phyloP scores from a whole-genome alignment of 2,329 filamentous ascomycete species.

The Penicillium expansum region DNA sequence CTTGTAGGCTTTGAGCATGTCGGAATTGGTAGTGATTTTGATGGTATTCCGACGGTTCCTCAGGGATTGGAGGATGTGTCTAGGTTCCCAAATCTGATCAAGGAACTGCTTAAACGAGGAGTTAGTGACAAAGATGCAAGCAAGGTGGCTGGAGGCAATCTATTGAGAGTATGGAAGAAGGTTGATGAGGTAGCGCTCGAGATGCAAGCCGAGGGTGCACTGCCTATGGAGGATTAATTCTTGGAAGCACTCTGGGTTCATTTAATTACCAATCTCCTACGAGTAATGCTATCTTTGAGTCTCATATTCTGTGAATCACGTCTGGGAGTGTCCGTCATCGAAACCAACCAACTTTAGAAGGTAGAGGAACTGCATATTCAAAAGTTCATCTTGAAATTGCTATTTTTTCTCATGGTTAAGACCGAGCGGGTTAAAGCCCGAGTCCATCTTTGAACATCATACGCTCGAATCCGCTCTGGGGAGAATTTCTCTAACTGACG shows the following conservation, averaged over 20 bases:
- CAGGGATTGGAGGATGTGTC: conserved; percentile 78
- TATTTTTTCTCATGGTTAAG: background rate
- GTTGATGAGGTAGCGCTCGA: conserved; percentile 68
- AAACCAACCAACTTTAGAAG: background rate
- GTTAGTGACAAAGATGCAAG: conserved; percentile 70
- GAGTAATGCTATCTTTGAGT: background rate
- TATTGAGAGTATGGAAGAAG: conserved; percentile 79
- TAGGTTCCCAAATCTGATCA: conserved; percentile 75
- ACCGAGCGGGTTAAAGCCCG: too few relatives aligned
- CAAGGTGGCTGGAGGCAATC: conserved; percentile 75
- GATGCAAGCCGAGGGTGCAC: conserved; percentile 58
- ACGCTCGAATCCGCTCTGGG: background rate
- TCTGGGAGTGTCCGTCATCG: background rate
- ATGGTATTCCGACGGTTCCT: conserved; percentile 63
- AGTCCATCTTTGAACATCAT: background rate
- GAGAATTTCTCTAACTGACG: background rate
- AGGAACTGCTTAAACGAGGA: conserved; percentile 69
- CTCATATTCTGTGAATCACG: background rate
- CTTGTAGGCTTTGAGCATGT: conserved; percentile 84
- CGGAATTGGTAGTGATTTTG: conserved; percentile 85
- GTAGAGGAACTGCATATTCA: background rate
- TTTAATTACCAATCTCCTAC: background rate
- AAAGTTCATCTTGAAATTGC: background rate
- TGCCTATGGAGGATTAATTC: conserved; percentile 44
- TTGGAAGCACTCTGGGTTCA: conserved; percentile 4